Evolutionary conservation across 495 filamentous ascomycete species (phyloP).

Genomic region (Lophiostoma macrostomum): DNA sequence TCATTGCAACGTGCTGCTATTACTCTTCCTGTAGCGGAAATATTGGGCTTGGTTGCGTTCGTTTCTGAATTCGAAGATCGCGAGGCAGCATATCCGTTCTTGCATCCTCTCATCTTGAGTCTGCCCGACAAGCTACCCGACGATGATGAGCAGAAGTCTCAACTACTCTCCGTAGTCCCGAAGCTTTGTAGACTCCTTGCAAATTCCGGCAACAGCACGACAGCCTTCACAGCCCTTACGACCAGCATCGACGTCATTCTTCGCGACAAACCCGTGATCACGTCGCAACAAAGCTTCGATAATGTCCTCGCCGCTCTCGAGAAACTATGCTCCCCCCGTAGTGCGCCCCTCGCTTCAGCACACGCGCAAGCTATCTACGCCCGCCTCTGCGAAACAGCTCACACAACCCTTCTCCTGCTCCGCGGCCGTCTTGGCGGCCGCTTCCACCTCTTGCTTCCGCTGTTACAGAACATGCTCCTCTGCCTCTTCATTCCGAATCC

Average conservation of each 20-base stretch:
- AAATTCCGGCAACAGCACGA: neutral
- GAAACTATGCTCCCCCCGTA: conserved; percentile 12
- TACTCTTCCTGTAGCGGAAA: neutral
- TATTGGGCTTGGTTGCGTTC: conserved; percentile 3
- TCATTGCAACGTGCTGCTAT: neutral
- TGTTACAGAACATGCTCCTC: conserved; percentile 61
- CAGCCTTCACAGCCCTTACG: conserved; percentile 17
- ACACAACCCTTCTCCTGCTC: conserved; percentile 55
- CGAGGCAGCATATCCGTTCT: neutral
- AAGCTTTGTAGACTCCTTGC: conserved; percentile 8
- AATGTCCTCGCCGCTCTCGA: conserved; percentile 13
- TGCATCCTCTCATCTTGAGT: conserved; percentile 10
- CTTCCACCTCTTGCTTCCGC: conserved; percentile 64
- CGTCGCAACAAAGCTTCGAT: conserved; percentile 25
- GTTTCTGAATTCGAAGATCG: neutral
- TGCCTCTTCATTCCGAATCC: conserved; percentile 60
- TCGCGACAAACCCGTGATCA: conserved; percentile 16
- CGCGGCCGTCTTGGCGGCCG: conserved; percentile 66
- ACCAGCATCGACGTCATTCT: conserved; percentile 27
- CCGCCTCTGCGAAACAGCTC: conserved; percentile 58
- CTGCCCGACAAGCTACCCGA: conserved; percentile 5
- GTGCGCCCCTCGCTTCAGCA: conserved; percentile 36
- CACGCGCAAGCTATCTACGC: conserved; percentile 56
- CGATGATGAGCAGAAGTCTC: conserved; percentile 16
- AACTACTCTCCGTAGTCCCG: conserved; percentile 19